Base-by-base conservation (phyloP, 2,329 filamentous ascomycete species). In the Aspergillus candidus region DNA sequence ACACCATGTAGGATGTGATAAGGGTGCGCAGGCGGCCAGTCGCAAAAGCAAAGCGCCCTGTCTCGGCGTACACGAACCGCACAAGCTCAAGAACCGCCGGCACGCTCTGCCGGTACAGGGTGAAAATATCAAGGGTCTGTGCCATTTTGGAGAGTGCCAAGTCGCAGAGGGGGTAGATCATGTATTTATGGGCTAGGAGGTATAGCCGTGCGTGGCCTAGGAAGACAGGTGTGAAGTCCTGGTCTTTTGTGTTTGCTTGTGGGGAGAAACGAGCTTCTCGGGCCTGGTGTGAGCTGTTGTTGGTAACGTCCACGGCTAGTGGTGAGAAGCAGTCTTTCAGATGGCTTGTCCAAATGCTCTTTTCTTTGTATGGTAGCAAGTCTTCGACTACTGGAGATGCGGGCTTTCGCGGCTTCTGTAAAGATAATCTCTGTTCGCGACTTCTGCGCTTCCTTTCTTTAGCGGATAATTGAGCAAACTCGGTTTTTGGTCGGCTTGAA, bases 191-290 rank as follows among this genome's bases (percentile, higher is more conserved):
- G 1, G 69, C 64, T 13, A 73, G 56, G 2, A 65, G 55, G 35
- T 69, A 71, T 4, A 72, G 48, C 15, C 54, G 57, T 1, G 65
- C 68, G 48, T 71, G 67, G n/a, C 55, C 60, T 5, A 72, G 53
- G 35, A 72, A 61, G 10, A 69, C 61, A n/a, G 54, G 51, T 1
- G 55, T 58, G 44, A 61, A 65, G 42, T 62, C 57, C 35, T 65
- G 50, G 2, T 40, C 36, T 11, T 45, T 22, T 6, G 14, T 36
- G 27, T 57, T 56, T 8, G n/a, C 13, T 2, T 37, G 27, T 31
- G 52, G 44, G 12, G 43, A 12, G 42, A 53, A 56, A 6, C n/a
- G 27, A 15, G 7, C 15, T 38, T 35, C 34, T 2, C 13, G 38
- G 6, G 12, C 11, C 6, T 17, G 3, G 11, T 15, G 4, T 5